phyloP scores from a whole-genome alignment of 331 rosid genomes.

The Acacia pycnantha region DNA sequence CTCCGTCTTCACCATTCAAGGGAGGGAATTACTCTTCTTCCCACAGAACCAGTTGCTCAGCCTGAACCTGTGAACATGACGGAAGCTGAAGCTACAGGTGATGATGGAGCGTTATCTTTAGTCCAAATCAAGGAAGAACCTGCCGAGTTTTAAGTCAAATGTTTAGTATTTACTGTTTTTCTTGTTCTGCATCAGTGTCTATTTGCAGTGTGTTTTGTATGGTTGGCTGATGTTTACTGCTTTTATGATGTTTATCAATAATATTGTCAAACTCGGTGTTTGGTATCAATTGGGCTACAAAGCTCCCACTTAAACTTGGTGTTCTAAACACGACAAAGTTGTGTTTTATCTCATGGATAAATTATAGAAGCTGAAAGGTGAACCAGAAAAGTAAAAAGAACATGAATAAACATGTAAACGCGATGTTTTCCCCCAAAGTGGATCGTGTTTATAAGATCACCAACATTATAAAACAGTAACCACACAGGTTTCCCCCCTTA shows the following conservation, averaged over 20 bases:
- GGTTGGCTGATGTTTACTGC: background rate
- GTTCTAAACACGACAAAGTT: background rate
- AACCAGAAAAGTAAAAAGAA: background rate
- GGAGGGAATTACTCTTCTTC: conserved; percentile 8
- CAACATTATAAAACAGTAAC: background rate
- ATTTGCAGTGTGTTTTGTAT: background rate
- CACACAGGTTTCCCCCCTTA: background rate
- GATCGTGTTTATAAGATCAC: background rate
- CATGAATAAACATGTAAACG: background rate
- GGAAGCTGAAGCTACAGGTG: background rate
- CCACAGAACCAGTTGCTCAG: background rate
- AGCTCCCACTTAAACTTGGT: background rate
- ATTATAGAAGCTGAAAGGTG: background rate
- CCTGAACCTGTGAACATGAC: background rate
- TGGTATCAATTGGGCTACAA: background rate
- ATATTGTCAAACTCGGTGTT: background rate
- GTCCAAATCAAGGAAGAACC: conserved; percentile 9
- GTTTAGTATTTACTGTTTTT: background rate
- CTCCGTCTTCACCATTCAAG: background rate
- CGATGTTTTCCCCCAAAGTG: background rate
- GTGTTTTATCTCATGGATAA: too few relatives aligned
- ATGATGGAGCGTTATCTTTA: background rate
- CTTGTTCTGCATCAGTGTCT: background rate
- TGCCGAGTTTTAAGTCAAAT: background rate
- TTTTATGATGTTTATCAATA: background rate